A percentile compares a stretch with the other conserved stretches of the same genome.
Evolutionary conservation across 768 basidiomycete species (phyloP).

Genomic region (Boletales sp.): DNA sequence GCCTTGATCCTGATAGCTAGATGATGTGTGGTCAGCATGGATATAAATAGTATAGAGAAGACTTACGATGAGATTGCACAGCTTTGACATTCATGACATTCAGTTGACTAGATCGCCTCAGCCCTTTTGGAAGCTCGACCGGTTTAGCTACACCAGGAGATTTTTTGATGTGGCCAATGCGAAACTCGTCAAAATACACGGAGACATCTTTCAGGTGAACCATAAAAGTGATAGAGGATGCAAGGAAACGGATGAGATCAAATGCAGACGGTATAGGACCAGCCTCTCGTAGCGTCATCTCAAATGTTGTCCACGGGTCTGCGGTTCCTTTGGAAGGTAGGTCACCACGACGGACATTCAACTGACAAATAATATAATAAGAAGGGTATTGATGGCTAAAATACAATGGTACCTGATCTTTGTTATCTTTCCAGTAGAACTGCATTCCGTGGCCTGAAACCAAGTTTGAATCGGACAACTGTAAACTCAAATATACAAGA

Average conservation of each 20-base stretch:
- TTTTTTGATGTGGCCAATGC: slow-evolving; percentile 67
- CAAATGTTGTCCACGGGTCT: slow-evolving; percentile 79
- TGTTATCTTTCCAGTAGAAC: slow-evolving; percentile 94
- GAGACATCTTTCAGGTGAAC: slow-evolving; percentile 67
- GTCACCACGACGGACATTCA: slow-evolving; percentile 78
- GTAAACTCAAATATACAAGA: neutral
- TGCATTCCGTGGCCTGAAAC: slow-evolving; percentile 81
- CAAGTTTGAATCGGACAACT: neutral
- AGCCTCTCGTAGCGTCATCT: slow-evolving; percentile 83
- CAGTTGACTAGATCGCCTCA: slow-evolving; percentile 53
- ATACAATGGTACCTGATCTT: slow-evolving; percentile 60
- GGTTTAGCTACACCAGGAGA: slow-evolving; percentile 48
- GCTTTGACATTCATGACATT: slow-evolving; percentile 66
- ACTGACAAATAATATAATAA: slow-evolving; percentile 35
- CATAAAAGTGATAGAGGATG: slow-evolving; percentile 94
- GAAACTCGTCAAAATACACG: slow-evolving; percentile 78
- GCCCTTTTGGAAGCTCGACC: slow-evolving; percentile 50
- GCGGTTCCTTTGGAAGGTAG: slow-evolving; percentile 41
- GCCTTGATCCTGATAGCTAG: slow-evolving; percentile 75
- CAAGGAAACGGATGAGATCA: slow-evolving; percentile 85
- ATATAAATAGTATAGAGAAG: neutral
- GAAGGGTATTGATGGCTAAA: neutral
- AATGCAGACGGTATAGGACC: slow-evolving; percentile 76
- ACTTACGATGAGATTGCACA: slow-evolving; percentile 62
- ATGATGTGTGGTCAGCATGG: neutral